Evolutionary conservation across 2,329 filamentous ascomycete species (phyloP).

Genomic region (Pseudogymnoascus sp.): DNA sequence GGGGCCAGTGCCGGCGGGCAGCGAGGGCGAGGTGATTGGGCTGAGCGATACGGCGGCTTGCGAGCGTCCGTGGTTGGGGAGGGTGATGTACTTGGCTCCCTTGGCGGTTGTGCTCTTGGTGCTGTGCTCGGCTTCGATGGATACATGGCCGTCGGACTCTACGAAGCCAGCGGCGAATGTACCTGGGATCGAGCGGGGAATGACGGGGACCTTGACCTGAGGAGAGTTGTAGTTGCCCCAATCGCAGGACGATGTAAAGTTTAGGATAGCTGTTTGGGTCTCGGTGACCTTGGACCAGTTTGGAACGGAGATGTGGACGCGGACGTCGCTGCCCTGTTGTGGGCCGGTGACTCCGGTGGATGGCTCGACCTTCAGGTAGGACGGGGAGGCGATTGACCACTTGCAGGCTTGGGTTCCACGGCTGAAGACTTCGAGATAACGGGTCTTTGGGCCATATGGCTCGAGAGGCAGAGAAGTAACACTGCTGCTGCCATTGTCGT

Average conservation of each 20-base stretch:
- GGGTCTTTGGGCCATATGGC: slow-evolving; percentile 46
- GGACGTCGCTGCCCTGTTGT: slow-evolving; percentile 40
- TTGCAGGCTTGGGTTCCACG: slow-evolving; percentile 46
- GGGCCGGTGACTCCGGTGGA: slow-evolving; percentile 43
- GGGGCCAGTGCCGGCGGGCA: slow-evolving; percentile 42
- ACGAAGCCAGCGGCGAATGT: slow-evolving; percentile 53
- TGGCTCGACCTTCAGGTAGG: slow-evolving; percentile 47
- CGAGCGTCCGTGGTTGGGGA: slow-evolving; percentile 51
- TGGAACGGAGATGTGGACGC: slow-evolving; percentile 49
- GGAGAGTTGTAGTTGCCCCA: slow-evolving; percentile 40
- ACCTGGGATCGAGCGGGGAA: slow-evolving; percentile 40
- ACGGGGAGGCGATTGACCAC: slow-evolving; percentile 43
- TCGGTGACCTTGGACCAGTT: slow-evolving; percentile 34
- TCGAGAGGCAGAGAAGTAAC: slow-evolving; percentile 51
- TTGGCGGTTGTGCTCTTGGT: slow-evolving; percentile 36
- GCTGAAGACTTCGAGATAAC: slow-evolving; percentile 59
- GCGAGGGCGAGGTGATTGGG: slow-evolving; percentile 44
- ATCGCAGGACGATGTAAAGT: slow-evolving; percentile 42
- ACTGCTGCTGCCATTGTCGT: slow-evolving; percentile 46
- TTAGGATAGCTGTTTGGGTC: slow-evolving; percentile 42
- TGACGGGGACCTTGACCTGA: slow-evolving; percentile 48
- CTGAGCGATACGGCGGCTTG: slow-evolving; percentile 50
- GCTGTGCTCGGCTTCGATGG: slow-evolving; percentile 48
- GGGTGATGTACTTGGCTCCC: slow-evolving; percentile 39
- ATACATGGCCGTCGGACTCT: slow-evolving; percentile 51